Conservation (phyloP, 2,329 filamentous ascomycete genomes). For the Ophidiomyces ophidiicola region DNA sequence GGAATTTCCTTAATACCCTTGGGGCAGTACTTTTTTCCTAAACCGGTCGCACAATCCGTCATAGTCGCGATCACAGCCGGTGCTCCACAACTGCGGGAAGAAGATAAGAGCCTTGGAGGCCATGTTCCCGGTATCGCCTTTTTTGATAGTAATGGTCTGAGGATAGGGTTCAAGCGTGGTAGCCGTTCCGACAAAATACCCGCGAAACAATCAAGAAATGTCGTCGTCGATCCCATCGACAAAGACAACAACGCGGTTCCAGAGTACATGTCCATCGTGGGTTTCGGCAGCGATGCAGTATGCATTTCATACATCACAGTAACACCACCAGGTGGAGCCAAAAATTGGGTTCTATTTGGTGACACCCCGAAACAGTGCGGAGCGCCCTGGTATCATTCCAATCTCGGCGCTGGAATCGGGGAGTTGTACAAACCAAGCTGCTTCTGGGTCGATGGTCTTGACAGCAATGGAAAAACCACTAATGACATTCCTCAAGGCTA, state of each 20-base stretch:
- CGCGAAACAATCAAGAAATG: background rate
- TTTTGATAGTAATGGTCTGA: conserved; percentile 3
- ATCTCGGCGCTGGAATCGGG: conserved; percentile 8
- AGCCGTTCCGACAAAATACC: background rate
- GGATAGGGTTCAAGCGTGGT: conserved; percentile 4
- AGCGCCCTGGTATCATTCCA: conserved; percentile 18
- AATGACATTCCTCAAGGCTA: conserved; percentile 4
- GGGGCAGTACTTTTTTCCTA: conserved; percentile 5
- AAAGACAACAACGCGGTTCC: background rate
- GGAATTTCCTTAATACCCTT: conserved; percentile 6
- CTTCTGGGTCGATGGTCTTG: conserved; percentile 6
- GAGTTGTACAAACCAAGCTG: conserved; percentile 2
- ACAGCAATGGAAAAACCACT: background rate
- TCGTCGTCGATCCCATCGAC: background rate
- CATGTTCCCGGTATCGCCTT: conserved; percentile 3
- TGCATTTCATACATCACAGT: conserved; percentile 6
- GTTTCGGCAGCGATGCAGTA: background rate
- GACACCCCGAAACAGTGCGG: conserved; percentile 18
- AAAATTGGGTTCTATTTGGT: conserved; percentile 13
- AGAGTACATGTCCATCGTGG: conserved; percentile 4
- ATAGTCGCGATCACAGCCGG: conserved; percentile 4
- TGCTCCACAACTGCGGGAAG: background rate
- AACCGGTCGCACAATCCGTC: background rate
- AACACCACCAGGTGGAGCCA: background rate
- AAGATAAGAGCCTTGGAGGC: conserved; percentile 1